Percentiles rank a stretch among this genome's conserved stretches.
These are phyloP conservation scores for Coniferiporia weirii DNA, from an alignment of 1,284 basidiomycete genomes.

Conservation along the genomic window DNA sequence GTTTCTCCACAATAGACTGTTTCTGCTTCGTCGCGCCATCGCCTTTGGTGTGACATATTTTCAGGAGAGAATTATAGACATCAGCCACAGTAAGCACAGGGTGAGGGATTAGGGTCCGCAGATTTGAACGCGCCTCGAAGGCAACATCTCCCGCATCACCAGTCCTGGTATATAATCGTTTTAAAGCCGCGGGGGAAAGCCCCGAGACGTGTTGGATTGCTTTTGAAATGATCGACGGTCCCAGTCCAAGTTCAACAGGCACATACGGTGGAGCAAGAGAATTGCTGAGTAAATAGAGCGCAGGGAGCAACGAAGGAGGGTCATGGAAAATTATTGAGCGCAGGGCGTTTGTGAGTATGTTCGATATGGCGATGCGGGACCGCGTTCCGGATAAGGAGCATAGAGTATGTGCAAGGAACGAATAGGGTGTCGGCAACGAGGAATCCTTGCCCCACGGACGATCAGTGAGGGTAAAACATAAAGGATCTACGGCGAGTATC, in stretches of 20 bases:
- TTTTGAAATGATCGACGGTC: conserved; percentile 71
- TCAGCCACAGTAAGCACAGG: conserved; percentile 58
- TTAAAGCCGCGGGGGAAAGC: conserved; percentile 61
- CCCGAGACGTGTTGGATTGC: conserved; percentile 84
- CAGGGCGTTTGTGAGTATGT: conserved; percentile 77
- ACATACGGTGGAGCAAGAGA: conserved; percentile 77
- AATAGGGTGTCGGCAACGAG: conserved; percentile 59
- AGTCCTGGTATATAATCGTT: conserved; percentile 54
- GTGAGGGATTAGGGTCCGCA: conserved; percentile 73
- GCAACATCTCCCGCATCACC: conserved; percentile 85
- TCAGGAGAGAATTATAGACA: conserved; percentile 63
- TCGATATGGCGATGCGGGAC: conserved; percentile 77
- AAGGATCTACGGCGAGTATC: conserved; percentile 11
- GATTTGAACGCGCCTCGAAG: conserved; percentile 74
- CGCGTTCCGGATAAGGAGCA: conserved; percentile 69
- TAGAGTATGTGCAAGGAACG: conserved; percentile 76
- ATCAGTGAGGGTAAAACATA: conserved; percentile 5
- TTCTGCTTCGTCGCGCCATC: conserved; percentile 73
- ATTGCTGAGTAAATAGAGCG: conserved; percentile 90
- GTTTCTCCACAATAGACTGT: conserved; percentile 73
- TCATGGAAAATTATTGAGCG: conserved; percentile 68
- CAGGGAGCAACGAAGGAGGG: conserved; percentile 64
- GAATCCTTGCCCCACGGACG: conserved; percentile 9
- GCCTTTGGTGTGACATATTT: conserved; percentile 65
- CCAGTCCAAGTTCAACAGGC: conserved; percentile 72